phyloP scores from a whole-genome alignment of 2,329 filamentous ascomycete species.

The Diplodia intermedia region DNA sequence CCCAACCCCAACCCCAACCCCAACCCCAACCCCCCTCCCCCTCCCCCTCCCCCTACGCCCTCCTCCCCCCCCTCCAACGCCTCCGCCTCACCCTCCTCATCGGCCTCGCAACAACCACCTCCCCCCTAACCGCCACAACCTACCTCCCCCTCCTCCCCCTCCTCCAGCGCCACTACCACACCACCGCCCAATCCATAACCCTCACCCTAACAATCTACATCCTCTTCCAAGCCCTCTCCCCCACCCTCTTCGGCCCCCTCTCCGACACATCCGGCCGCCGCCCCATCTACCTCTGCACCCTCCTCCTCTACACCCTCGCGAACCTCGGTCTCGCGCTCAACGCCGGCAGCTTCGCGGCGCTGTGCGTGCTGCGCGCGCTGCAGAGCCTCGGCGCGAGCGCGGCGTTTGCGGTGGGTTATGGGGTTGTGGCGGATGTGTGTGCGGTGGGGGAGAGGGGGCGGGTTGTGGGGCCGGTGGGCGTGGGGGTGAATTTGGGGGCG shows the following conservation, averaged over 20 bases:
- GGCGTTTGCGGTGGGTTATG: background rate
- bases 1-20: too few species aligned
- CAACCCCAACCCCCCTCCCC: background rate
- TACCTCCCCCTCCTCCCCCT: background rate
- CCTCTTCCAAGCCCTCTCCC: background rate
- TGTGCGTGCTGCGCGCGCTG: background rate
- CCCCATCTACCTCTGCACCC: background rate
- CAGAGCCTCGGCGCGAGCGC: background rate
- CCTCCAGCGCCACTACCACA: background rate
- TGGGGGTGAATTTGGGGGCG: background rate
- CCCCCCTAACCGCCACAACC: background rate
- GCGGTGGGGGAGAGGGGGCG: background rate
- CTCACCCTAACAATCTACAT: background rate
- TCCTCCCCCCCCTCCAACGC: background rate
- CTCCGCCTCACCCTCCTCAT: background rate
- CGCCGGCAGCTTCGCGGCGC: background rate
- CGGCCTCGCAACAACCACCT: background rate
- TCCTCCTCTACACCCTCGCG: rapidly evolving
- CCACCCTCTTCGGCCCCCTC: background rate
- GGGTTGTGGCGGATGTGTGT: background rate
- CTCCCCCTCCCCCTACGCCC: background rate
- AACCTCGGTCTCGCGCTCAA: background rate
- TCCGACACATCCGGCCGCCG: background rate
- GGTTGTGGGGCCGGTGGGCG: background rate
- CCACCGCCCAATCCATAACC: background rate